Base-by-base conservation (phyloP, 1,139 yeast species). In the Candida tetrigidarum region DNA sequence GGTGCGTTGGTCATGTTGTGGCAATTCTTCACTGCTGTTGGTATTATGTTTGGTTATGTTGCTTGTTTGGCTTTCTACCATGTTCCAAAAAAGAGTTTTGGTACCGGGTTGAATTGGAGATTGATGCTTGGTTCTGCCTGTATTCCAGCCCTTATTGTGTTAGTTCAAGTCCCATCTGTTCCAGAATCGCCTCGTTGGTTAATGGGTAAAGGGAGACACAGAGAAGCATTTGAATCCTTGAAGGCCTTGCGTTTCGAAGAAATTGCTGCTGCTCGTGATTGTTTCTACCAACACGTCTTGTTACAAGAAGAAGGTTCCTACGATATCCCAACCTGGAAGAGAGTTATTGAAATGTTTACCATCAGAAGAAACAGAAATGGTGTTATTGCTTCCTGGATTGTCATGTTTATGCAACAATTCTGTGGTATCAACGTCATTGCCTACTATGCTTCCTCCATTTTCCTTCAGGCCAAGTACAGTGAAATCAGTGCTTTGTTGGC, bases 351-450 rank as follows among this genome's bases (percentile, higher is more conserved):
- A 62, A 69, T 84, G 74, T 73, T 84, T 59, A 75, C 84, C 10
- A 74, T 86, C 41, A 80, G 93, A 63, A 81, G 96, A 72, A 87
- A 88, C 66, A 79, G 96, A 67, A 84, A 90, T 57, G 96, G 93
- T 46, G 81, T 90, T 9, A 57, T 84, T 47, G 96, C 90, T 45
- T 82, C 96, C 2, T 86, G 86, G 79, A 76, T 88, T 50, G 88
- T 84, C 50, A 89, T 90, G 83, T 86, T 88, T 61, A 86, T 86
- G 90, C 96, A 90, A 70, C 96, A 90, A 63, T 86, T 90, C 71
- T 89, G 96, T 67, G 96, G 96, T 58, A 84, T 90, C 60, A 90
- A 89, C 58, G 95, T 88, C 44, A 88, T 90, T 66, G 95, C 96
- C 15, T 85, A 86, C 65, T 86, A 85, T 63, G 83, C 90, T 0